phyloP scores from a whole-genome alignment of 345 rosid species.

The Conringia planisiliqua region DNA sequence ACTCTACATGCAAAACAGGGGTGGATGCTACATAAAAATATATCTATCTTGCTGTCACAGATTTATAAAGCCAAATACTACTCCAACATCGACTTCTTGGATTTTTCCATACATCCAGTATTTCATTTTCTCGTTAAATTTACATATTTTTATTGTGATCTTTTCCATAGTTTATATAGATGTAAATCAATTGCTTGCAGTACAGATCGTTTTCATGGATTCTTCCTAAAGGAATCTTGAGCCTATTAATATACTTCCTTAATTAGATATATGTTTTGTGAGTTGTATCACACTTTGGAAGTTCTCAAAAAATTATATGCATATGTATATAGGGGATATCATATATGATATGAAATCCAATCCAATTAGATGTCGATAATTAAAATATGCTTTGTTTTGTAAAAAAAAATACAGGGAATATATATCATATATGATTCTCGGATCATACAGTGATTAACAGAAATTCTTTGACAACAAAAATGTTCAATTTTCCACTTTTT shows the following conservation, averaged over 20 bases:
- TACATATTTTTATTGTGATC: neutral
- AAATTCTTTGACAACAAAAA: neutral
- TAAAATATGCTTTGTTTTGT: too few relatives aligned
- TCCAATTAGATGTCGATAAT: too few relatives aligned
- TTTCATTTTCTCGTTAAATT: neutral
- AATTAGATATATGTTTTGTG: neutral
- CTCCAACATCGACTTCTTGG: conserved; percentile 2
- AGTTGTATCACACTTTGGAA: neutral
- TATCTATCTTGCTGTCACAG: neutral
- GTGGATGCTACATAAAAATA: neutral
- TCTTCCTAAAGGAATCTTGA: neutral
- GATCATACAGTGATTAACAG: neutral
- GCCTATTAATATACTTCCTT: neutral
- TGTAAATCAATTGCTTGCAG: neutral
- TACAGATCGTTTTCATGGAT: conserved; percentile 6
- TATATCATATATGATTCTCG: neutral
- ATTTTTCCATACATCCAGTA: neutral
- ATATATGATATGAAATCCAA: too few relatives aligned
- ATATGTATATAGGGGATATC: neutral
- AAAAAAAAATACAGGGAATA: too few relatives aligned
- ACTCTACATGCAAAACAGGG: neutral
- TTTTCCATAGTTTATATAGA: neutral
- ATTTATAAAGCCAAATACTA: neutral
- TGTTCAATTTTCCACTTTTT: neutral
- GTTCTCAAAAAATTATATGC: neutral